These are phyloP conservation scores for Pichia nakasei DNA, from an alignment of 805 yeast genomes.

Conservation along the genomic window DNA sequence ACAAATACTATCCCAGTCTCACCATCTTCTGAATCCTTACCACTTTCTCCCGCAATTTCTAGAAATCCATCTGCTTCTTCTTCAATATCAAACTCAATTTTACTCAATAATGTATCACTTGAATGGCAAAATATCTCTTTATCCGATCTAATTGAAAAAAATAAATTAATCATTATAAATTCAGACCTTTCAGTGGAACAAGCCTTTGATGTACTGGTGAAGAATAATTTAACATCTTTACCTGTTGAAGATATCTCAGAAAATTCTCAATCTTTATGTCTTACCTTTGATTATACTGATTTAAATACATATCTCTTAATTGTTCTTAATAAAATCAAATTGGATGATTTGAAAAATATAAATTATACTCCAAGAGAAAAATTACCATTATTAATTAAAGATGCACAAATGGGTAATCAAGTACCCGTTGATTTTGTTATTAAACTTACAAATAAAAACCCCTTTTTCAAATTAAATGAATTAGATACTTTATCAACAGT, in stretches of 20 bases:
- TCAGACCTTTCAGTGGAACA: slow-evolving; percentile 69
- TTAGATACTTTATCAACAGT: slow-evolving; percentile 61
- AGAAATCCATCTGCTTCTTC: slow-evolving; percentile 31
- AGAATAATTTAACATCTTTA: slow-evolving; percentile 71
- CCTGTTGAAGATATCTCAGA: slow-evolving; percentile 58
- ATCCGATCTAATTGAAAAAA: slow-evolving; percentile 67
- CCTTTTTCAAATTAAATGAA: slow-evolving; percentile 71
- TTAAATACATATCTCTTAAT: slow-evolving; percentile 77
- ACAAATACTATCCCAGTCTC: neutral
- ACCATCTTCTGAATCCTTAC: neutral
- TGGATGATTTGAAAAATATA: slow-evolving; percentile 30
- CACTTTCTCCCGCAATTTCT: slow-evolving; percentile 21
- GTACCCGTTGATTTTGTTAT: slow-evolving; percentile 89
- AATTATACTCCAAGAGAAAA: slow-evolving; percentile 29
- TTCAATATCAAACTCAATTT: slow-evolving; percentile 13
- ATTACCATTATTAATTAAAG: slow-evolving; percentile 35
- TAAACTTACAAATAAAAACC: slow-evolving; percentile 78
- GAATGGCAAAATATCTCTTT: slow-evolving; percentile 74
- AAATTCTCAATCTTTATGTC: slow-evolving; percentile 39
- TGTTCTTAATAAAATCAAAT: slow-evolving; percentile 62
- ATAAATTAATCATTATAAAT: slow-evolving; percentile 63
- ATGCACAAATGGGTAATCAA: slow-evolving; percentile 79
- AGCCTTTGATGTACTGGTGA: slow-evolving; percentile 72
- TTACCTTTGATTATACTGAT: slow-evolving; percentile 88
- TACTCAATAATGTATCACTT: slow-evolving; percentile 22